Percentiles rank a stretch among this genome's conserved stretches.
phyloP scores from a whole-genome alignment of 2,329 filamentous ascomycete species.

The Scedosporium minutisporum region DNA sequence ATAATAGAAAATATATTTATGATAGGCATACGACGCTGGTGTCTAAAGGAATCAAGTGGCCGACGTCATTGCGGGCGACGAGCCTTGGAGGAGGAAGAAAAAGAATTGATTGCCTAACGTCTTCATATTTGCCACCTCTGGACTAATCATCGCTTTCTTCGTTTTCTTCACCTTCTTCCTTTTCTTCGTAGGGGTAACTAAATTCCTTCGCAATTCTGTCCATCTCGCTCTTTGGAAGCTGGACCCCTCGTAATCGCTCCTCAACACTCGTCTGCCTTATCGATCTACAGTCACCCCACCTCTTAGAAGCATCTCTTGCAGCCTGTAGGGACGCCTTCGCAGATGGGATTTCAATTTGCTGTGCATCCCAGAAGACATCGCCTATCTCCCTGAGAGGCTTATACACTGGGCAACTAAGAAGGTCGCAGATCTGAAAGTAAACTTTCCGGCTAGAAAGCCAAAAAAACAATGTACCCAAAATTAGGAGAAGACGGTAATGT shows the following conservation, averaged over 20 bases:
- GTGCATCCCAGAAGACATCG: not conserved
- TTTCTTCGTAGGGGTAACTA: too few species aligned
- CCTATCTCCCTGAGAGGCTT: not conserved
- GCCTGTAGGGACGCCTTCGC: not conserved
- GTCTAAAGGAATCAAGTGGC: too few species aligned
- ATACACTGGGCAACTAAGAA: not conserved
- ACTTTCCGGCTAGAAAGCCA: not conserved
- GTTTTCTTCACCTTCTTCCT: too few species aligned
- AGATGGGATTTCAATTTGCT: not conserved
- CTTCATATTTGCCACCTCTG: too few species aligned
- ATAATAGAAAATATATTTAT: too few species aligned
- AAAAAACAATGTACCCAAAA: not conserved
- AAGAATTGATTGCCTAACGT: too few species aligned
- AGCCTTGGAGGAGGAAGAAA: too few species aligned
- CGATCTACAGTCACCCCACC: not conserved
- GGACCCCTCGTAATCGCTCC: not conserved
- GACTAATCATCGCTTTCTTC: too few species aligned
- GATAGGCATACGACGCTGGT: too few species aligned
- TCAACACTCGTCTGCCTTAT: not conserved
- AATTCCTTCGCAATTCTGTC: not conserved
- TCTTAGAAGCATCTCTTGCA: not conserved
- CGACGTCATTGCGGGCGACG: too few species aligned
- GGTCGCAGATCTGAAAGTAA: not conserved
- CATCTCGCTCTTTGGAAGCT: not conserved
- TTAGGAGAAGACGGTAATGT: not conserved